Conservation (phyloP, 768 basidiomycete genomes). For the Crassisporium funariophilum region DNA sequence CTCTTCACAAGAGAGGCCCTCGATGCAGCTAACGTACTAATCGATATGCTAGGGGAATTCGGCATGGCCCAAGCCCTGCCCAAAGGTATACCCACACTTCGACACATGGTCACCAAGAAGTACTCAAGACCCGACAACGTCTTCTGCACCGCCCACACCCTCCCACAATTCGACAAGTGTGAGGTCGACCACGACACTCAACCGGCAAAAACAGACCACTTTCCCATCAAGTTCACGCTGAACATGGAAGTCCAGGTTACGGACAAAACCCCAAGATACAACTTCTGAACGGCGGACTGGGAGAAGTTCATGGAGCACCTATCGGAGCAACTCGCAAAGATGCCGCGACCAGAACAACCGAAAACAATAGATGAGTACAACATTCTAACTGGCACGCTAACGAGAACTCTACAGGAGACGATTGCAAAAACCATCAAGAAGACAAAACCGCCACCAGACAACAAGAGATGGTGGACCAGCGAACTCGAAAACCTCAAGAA, state of each 20-base stretch:
- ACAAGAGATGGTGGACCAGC: conserved; percentile 17
- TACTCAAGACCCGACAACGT: conserved; percentile 39
- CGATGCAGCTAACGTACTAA: conserved; percentile 22
- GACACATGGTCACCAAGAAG: conserved; percentile 30
- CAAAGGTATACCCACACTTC: conserved; percentile 32
- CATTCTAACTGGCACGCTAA: neutral
- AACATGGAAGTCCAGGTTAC: conserved; percentile 13
- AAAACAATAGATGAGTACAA: neutral
- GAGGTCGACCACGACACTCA: conserved; percentile 6
- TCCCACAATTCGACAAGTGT: conserved; percentile 21
- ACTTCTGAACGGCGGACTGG: conserved; percentile 26
- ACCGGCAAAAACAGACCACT: conserved; percentile 32
- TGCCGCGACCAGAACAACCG: neutral
- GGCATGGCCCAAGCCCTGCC: conserved; percentile 38
- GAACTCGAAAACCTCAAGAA: conserved; percentile 22
- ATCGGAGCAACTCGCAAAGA: neutral
- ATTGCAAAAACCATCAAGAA: neutral
- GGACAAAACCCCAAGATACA: neutral
- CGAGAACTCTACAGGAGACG: neutral
- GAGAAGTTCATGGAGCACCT: conserved; percentile 26
- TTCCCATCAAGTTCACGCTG: conserved; percentile 29
- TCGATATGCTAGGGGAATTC: conserved; percentile 24
- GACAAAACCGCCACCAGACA: neutral
- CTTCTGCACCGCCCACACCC: conserved; percentile 20
- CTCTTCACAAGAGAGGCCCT: conserved; percentile 35